phyloP scores from a whole-genome alignment of 805 yeast species.

The Nakazawaea anatomiae region DNA sequence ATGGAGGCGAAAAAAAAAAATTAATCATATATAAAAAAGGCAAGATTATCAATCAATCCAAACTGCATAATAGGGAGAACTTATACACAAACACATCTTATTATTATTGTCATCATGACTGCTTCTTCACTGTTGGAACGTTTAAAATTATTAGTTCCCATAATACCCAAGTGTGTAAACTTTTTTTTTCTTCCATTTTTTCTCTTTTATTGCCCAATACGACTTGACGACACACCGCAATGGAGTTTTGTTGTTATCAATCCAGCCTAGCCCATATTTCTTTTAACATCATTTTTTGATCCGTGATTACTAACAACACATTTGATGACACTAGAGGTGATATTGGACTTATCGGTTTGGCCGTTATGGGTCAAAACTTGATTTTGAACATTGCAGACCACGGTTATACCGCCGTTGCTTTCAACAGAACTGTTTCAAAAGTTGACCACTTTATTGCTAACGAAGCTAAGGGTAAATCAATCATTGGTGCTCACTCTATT shows the following conservation, averaged over 20 bases:
- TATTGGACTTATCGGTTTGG: slow-evolving; percentile 98
- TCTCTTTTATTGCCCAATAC: neutral
- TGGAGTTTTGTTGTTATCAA: no score
- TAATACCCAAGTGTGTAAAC: slow-evolving; percentile 1
- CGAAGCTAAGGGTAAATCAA: slow-evolving; percentile 97
- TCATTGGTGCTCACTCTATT: slow-evolving; percentile 91
- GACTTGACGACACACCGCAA: no score
- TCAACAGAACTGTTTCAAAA: slow-evolving; percentile 94
- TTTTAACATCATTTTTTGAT: no score
- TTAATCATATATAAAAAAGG: no score
- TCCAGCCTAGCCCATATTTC: no score
- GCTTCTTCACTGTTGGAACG: neutral
- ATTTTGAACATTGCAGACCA: slow-evolving; percentile 97
- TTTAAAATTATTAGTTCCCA: slow-evolving; percentile 3
- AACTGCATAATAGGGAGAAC: no score
- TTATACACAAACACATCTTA: neutral
- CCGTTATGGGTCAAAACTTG: slow-evolving; percentile 99
- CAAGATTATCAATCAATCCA: no score
- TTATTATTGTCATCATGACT: neutral
- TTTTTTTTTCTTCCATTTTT: neutral
- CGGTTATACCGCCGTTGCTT: slow-evolving; percentile 96
- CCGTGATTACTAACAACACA: slow-evolving; percentile 3
- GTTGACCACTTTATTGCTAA: slow-evolving; percentile 90
- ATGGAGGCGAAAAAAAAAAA: no score
- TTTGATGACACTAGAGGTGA: slow-evolving; percentile 56